Evolutionary conservation across 306 rosid genomes (phyloP).

Genomic region (Cucumis melo): DNA sequence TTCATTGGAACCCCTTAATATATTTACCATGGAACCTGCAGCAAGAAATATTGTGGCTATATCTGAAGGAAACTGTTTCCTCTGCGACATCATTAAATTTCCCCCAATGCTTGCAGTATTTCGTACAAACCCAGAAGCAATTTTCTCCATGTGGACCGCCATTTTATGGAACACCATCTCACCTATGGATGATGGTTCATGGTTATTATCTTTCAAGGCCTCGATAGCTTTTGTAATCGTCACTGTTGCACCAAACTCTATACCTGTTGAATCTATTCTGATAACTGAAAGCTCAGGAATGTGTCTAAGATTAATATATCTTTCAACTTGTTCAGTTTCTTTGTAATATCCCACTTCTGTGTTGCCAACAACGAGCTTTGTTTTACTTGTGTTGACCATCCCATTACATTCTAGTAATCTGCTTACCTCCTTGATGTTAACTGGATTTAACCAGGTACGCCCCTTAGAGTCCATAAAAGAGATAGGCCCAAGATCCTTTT

Average conservation of each 20-base stretch:
- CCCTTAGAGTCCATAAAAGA: conserved; percentile 27
- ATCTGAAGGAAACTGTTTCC: conserved; percentile 72
- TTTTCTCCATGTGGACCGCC: conserved; percentile 60
- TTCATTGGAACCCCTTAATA: conserved; percentile 30
- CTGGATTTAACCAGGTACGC: conserved; percentile 44
- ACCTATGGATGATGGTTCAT: conserved; percentile 16
- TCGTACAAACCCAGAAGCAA: conserved; percentile 53
- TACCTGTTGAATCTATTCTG: conserved; percentile 36
- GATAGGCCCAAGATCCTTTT: conserved; percentile 24
- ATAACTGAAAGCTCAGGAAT: conserved; percentile 47
- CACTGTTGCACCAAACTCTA: conserved; percentile 62
- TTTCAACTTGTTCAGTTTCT: conserved; percentile 34
- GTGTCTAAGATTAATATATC: conserved; percentile 39
- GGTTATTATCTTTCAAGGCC: conserved; percentile 21
- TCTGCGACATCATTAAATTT: conserved; percentile 86
- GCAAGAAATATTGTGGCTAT: conserved; percentile 72
- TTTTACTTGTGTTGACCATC: conserved; percentile 4
- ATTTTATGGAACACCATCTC: conserved; percentile 32
- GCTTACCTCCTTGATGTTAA: conserved; percentile 36
- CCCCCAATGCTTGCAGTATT: conserved; percentile 80
- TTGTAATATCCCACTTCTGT: conserved; percentile 74
- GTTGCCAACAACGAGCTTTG: conserved; percentile 58
- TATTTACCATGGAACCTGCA: conserved; percentile 43
- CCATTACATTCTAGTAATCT: conserved; percentile 19
- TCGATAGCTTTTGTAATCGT: conserved; percentile 58